phyloP scores from a whole-genome alignment of 148 eudicot genomes.

The Spergularia marina region DNA sequence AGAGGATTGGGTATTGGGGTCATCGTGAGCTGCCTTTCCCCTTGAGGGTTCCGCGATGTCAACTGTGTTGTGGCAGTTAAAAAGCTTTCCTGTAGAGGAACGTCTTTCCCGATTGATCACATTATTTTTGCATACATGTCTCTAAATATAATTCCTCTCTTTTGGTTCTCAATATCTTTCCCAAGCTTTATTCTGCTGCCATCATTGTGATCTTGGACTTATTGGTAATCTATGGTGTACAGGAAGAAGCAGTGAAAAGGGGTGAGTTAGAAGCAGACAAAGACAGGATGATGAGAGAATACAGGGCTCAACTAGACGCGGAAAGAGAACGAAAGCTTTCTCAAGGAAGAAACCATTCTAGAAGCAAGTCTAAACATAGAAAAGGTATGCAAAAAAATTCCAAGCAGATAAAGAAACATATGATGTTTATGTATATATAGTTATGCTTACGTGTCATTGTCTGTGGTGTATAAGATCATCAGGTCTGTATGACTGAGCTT shows the following conservation, averaged over 20 bases:
- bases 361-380: conserved; percentile 62
- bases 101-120: neutral
- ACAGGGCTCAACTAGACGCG: conserved; percentile 92
- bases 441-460: neutral
- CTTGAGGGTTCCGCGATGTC: neutral
- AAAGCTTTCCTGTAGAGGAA: neutral
- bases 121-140: neutral
- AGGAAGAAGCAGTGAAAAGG: conserved; percentile 91
- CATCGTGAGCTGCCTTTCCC: neutral
- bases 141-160: neutral
- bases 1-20: neutral
- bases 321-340: conserved; percentile 93
- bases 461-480: neutral
- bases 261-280: conserved; percentile 98
- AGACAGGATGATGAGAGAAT: conserved; percentile 96
- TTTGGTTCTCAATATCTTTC: neutral
- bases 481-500: neutral
- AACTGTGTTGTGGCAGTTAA: neutral
- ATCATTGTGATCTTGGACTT: conserved; percentile 1
- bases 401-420: neutral
- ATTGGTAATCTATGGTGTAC: conserved; percentile 5
- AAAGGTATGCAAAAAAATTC: conserved; percentile 46
- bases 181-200: neutral
- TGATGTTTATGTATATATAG: neutral
- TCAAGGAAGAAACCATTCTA: conserved; percentile 86